Evolutionary conservation across 1,139 yeast species (phyloP).

Genomic region (Geotrichum armillariae): DNA sequence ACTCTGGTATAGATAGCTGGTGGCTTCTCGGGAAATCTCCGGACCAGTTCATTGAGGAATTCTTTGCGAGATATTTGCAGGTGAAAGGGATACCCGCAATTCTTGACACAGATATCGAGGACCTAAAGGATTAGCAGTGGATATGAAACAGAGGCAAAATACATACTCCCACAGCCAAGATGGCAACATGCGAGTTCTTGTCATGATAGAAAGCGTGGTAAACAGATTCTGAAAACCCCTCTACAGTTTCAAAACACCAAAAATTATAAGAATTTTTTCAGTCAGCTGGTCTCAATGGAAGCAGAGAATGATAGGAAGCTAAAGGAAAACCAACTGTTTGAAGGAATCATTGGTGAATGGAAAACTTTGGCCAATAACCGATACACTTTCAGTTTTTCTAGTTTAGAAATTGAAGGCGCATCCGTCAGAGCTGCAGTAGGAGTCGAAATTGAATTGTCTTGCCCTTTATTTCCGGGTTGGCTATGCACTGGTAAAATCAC

Average conservation of each 20-base stretch:
- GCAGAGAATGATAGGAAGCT: neutral
- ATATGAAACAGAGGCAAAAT: neutral
- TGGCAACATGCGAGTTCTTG: constrained; percentile 75
- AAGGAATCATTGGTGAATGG: neutral
- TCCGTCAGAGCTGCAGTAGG: neutral
- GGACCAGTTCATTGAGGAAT: constrained; percentile 87
- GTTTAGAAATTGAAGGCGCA: neutral
- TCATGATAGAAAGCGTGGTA: too few relatives aligned
- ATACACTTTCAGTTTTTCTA: neutral
- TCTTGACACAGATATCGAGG: constrained; percentile 89
- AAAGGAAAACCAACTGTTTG: neutral
- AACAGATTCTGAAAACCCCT: too few relatives aligned
- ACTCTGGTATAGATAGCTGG: constrained; percentile 81
- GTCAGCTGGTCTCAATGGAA: neutral
- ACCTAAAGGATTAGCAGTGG: constrained; percentile 32
- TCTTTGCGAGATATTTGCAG: constrained; percentile 93
- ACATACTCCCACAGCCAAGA: constrained; percentile 51
- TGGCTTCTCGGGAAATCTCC: constrained; percentile 92
- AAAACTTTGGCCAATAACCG: neutral
- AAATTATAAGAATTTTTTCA: neutral
- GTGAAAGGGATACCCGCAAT: constrained; percentile 97
- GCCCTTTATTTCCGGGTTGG: neutral
- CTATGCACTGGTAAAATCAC: neutral
- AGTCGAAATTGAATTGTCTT: neutral
- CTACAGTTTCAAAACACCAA: neutral